Conservation (phyloP, 1,139 yeast genomes). For the Trichomonascaceae sp. region DNA sequence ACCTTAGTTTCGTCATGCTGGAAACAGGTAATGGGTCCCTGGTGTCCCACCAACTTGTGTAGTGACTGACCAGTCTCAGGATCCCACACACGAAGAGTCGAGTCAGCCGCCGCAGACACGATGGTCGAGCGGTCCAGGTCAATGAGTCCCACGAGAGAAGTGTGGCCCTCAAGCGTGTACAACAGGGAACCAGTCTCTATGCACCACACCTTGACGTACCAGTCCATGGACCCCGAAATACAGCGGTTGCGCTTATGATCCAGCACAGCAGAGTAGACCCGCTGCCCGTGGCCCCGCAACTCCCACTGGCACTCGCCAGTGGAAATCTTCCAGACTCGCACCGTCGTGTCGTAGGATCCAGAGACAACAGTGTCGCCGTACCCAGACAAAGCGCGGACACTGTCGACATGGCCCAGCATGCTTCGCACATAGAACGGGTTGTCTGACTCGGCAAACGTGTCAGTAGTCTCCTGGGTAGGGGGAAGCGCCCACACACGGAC, state of each 20-base stretch:
- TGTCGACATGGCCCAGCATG: conserved; percentile 70
- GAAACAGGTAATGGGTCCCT: conserved; percentile 85
- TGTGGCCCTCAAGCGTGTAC: conserved; percentile 67
- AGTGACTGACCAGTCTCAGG: conserved; percentile 60
- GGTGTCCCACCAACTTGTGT: conserved; percentile 70
- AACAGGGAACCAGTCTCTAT: conserved; percentile 58
- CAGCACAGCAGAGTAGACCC: conserved; percentile 76
- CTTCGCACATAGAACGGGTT: conserved; percentile 66
- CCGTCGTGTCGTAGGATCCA: conserved; percentile 84
- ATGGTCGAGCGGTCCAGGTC: conserved; percentile 64
- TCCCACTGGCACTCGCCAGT: conserved; percentile 63
- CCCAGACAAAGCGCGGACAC: conserved; percentile 83
- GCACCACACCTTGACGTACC: conserved; percentile 84
- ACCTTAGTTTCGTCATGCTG: conserved; percentile 78
- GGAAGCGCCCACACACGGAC: conserved; percentile 85
- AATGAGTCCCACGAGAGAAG: conserved; percentile 76
- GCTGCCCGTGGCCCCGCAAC: conserved; percentile 71
- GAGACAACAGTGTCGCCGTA: conserved; percentile 73
- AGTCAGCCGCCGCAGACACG: conserved; percentile 96
- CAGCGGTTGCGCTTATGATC: conserved; percentile 68
- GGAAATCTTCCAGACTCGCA: conserved; percentile 82
- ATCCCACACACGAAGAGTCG: conserved; percentile 86
- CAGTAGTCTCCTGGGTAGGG: conserved; percentile 6
- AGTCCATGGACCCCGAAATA: conserved; percentile 87
- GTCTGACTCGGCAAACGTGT: neutral